These are phyloP conservation scores for Trichoderma hamatum DNA, from an alignment of 2,329 filamentous ascomycete species.

Conservation along the genomic window DNA sequence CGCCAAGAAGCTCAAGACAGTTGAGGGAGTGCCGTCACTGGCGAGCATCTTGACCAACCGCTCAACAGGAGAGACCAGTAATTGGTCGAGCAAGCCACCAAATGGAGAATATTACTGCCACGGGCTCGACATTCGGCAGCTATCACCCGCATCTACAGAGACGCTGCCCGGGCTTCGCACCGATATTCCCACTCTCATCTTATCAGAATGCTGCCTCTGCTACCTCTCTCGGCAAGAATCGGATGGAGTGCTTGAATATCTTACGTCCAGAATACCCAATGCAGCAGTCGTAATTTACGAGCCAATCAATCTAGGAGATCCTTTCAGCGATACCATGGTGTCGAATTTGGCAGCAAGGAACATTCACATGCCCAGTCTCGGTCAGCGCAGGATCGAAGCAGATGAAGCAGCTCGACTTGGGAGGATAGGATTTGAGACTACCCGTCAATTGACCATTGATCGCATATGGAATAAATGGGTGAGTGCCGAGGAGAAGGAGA, in stretches of 20 bases:
- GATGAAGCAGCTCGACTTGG: constrained; percentile 70
- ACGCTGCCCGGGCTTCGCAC: constrained; percentile 50
- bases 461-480: constrained; percentile 81
- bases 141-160: constrained; percentile 40
- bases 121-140: constrained; percentile 69
- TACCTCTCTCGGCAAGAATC: constrained; percentile 74
- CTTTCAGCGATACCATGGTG: constrained; percentile 91
- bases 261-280: constrained; percentile 55
- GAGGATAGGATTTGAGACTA: constrained; percentile 63
- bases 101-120: constrained; percentile 58
- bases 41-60: constrained; percentile 45
- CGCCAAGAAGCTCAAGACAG: constrained; percentile 62
- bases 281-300: constrained; percentile 79
- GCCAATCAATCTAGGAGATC: constrained; percentile 78
- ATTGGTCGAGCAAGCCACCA: constrained; percentile 49
- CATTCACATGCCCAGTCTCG: constrained; percentile 82
- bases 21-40: constrained; percentile 51
- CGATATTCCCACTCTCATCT: constrained; percentile 74
- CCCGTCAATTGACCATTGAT: constrained; percentile 50
- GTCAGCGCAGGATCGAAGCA: constrained; percentile 67
- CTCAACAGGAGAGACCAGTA: constrained; percentile 35
- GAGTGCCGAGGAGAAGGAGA: constrained; percentile 68
- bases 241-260: constrained; percentile 65
- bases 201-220: constrained; percentile 95
- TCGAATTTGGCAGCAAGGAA: constrained; percentile 81